phyloP scores from a whole-genome alignment of 768 basidiomycete genomes.

The Trametes elegans region DNA sequence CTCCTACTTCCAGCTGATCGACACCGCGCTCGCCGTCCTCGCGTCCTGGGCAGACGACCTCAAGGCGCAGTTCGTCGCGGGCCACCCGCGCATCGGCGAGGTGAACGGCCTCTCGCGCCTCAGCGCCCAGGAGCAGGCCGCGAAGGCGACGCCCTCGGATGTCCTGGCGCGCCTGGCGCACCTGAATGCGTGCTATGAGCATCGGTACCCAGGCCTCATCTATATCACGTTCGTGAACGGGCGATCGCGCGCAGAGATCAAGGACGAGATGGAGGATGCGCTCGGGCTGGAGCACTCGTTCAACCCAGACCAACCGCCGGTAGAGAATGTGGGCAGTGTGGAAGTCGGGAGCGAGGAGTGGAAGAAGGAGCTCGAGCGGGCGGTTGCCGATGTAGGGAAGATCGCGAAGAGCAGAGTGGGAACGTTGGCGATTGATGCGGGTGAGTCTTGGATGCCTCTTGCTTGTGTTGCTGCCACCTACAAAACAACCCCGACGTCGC shows the following conservation, averaged over 20 bases:
- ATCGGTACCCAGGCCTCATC: slow-evolving; percentile 66
- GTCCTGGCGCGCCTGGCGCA: slow-evolving; percentile 70
- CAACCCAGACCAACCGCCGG: slow-evolving; percentile 39
- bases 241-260: slow-evolving; percentile 66
- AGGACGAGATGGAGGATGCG: slow-evolving; percentile 74
- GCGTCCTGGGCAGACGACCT: slow-evolving; percentile 48
- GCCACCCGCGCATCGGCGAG: slow-evolving; percentile 90
- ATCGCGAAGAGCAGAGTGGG: slow-evolving; percentile 74
- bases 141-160: slow-evolving; percentile 62
- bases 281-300: slow-evolving; percentile 53
- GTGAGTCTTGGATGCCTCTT: background rate
- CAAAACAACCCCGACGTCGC: background rate
- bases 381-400: slow-evolving; percentile 65
- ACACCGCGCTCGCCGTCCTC: slow-evolving; percentile 48
- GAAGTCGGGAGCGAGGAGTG: slow-evolving; percentile 47
- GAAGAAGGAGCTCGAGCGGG: slow-evolving; percentile 67
- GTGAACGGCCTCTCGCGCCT: slow-evolving; percentile 68
- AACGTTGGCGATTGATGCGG: slow-evolving; percentile 37
- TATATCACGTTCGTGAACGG: slow-evolving; percentile 95
- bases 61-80: slow-evolving; percentile 68
- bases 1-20: slow-evolving; percentile 57
- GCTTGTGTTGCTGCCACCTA: background rate
- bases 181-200: slow-evolving; percentile 79
- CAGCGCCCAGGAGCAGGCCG: slow-evolving; percentile 78
- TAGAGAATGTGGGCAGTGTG: slow-evolving; percentile 39